These are phyloP conservation scores for Phlegmacium glaucopus DNA, from an alignment of 768 basidiomycete genomes.

Conservation along the genomic window DNA sequence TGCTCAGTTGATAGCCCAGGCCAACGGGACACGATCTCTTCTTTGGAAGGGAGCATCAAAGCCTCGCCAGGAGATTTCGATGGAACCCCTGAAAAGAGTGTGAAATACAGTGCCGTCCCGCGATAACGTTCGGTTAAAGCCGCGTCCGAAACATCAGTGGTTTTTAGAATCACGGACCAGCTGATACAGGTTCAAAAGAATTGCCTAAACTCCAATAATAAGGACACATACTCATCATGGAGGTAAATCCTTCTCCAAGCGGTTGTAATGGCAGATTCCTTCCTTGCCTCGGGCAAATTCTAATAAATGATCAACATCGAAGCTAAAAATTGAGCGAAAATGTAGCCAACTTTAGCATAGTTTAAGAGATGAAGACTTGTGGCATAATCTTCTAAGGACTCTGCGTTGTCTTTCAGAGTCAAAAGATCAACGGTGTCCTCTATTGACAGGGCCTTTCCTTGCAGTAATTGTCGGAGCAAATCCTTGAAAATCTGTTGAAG, in stretches of 20 bases:
- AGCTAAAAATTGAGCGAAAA: neutral
- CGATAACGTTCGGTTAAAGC: conserved; percentile 71
- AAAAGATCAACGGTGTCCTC: conserved; percentile 85
- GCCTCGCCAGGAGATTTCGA: conserved; percentile 53
- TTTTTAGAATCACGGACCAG: conserved; percentile 76
- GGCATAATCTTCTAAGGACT: conserved; percentile 58
- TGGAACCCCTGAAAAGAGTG: conserved; percentile 42
- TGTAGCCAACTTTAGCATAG: conserved; percentile 43
- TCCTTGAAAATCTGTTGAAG: conserved; percentile 61
- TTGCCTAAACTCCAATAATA: neutral
- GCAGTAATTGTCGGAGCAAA: conserved; percentile 63
- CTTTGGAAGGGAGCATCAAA: conserved; percentile 50
- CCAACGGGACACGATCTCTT: conserved; percentile 70
- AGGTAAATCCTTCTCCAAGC: conserved; percentile 88
- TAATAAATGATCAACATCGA: conserved; percentile 21
- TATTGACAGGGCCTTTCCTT: conserved; percentile 67
- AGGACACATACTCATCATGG: conserved; percentile 74
- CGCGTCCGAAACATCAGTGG: conserved; percentile 71
- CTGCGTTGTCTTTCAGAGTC: conserved; percentile 77
- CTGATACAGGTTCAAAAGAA: conserved; percentile 34
- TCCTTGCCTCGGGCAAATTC: conserved; percentile 70
- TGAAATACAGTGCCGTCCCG: conserved; percentile 70
- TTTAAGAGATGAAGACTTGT: conserved; percentile 66
- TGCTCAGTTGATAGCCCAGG: conserved; percentile 69
- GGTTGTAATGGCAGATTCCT: conserved; percentile 63